Base-by-base conservation (phyloP, 2,329 filamentous ascomycete genomes). In the Domatiomyces catenatus region DNA sequence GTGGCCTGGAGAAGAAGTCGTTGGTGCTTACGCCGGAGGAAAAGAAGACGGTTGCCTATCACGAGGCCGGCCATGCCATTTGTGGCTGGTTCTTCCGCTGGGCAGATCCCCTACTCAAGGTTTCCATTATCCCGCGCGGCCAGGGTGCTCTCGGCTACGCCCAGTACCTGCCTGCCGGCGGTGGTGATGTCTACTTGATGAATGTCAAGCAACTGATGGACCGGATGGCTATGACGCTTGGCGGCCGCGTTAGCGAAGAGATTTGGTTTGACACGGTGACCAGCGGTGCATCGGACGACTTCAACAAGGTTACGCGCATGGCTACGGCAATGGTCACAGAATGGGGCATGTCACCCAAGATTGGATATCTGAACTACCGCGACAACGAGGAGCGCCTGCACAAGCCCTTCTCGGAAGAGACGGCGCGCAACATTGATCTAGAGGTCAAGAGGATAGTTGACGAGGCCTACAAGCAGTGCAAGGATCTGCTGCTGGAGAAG, bases 191-290 rank as follows among this genome's bases (percentile, higher is more conserved):
- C 7, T 96, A 96, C 67, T 77, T 98, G 56, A 92, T 98, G 89
- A 94, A 84, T 63, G 83, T 86, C 56, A 83, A 89, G 65, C 92
- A 98, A 70, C 75, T 98, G 43, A 94, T 96, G 86, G 92, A 98
- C 67, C 88, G 92, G 60, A 98, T 98, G 92, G 92, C 92, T 57
- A 98, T 98, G 92, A 95, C 90, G 2, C 81, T 98, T 50, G 92
- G 89, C 60, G 92, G 92, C 1, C 87, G 92, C 58, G 85, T 98
- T 20, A 92, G 84, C 18, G 92, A 98, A 70, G 92, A 98, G 68
- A 72, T 98, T 6, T 90, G 98, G 70, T 98, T 98, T 69, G 83
- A 92, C 32, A 94, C 88, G 0, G 92, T 98, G 18, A 98, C 92
- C 1, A 92, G 86, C 46, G 92, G 92, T 51, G 92, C 90, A 18